These are phyloP conservation scores for Aleurites moluccanus DNA, from an alignment of 441 rosid species.

Conservation along the genomic window DNA sequence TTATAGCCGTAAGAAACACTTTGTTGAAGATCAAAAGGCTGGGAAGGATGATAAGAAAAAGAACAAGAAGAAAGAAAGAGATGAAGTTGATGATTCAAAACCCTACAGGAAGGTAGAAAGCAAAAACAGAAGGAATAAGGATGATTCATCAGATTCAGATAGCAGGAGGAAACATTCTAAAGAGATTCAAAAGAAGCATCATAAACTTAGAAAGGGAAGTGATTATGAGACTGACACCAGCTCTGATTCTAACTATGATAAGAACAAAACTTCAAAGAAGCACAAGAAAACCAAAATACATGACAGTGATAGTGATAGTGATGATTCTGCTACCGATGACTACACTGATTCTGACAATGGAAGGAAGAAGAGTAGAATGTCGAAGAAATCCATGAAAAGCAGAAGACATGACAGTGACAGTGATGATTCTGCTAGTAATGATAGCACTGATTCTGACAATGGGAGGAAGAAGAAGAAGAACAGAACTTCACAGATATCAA, in stretches of 20 bases:
- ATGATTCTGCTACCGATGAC: not conserved
- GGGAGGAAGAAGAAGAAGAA: slow-evolving; percentile 26
- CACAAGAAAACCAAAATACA: slow-evolving; percentile 41
- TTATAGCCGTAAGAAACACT: slow-evolving; percentile 31
- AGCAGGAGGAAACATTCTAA: slow-evolving; percentile 33
- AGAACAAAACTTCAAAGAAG: slow-evolving; percentile 45
- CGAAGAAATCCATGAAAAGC: slow-evolving; percentile 41
- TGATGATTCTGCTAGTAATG: slow-evolving; percentile 35
- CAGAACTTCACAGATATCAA: slow-evolving; percentile 44
- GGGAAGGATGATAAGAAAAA: slow-evolving; percentile 47
- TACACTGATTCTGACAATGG: slow-evolving; percentile 20
- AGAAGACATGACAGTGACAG: slow-evolving; percentile 33
- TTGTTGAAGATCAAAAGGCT: slow-evolving; percentile 39
- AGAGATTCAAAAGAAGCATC: slow-evolving; percentile 42
- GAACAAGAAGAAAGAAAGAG: slow-evolving; percentile 46
- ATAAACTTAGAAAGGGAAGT: slow-evolving; percentile 28
- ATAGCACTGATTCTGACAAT: not conserved
- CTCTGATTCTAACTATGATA: not conserved
- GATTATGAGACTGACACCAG: slow-evolving; percentile 14
- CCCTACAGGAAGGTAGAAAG: slow-evolving; percentile 36
- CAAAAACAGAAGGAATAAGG: slow-evolving; percentile 36
- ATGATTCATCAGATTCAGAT: slow-evolving; percentile 53
- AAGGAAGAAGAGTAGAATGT: slow-evolving; percentile 1
- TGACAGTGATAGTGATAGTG: slow-evolving; percentile 40
- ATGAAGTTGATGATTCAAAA: slow-evolving; percentile 32